Percentiles rank a stretch among this genome's conserved stretches.
Evolutionary conservation across 2,329 filamentous ascomycete genomes (phyloP).

Genomic region (Fusarium decemcellulare): DNA sequence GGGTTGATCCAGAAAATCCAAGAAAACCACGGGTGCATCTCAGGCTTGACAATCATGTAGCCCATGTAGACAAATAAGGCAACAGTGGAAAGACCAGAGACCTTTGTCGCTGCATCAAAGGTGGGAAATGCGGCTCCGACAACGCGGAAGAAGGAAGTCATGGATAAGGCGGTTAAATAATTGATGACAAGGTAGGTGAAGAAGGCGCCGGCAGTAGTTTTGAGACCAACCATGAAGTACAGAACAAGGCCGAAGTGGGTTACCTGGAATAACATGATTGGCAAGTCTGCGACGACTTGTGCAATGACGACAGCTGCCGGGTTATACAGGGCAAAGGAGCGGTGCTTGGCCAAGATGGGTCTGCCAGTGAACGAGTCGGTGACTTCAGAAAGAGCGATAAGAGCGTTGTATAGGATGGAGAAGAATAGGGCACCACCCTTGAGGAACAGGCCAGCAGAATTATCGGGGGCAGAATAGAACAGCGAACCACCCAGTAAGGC

Average conservation of each 20-base stretch:
- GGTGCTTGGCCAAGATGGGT: conserved; percentile 51
- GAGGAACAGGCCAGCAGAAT: conserved; percentile 29
- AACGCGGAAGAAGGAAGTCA: conserved; percentile 73
- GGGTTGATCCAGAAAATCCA: conserved; percentile 77
- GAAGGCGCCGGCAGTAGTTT: conserved; percentile 67
- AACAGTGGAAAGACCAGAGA: conserved; percentile 38
- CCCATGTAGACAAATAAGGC: conserved; percentile 64
- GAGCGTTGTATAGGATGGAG: conserved; percentile 38
- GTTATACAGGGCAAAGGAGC: conserved; percentile 51
- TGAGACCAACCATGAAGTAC: conserved; percentile 77
- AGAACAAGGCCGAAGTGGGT: conserved; percentile 60
- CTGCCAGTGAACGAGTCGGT: conserved; percentile 45
- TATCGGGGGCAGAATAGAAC: conserved; percentile 29
- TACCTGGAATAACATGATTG: conserved; percentile 35
- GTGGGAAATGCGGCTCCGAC: conserved; percentile 42
- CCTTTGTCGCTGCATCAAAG: conserved; percentile 41
- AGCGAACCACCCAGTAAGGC: conserved; percentile 33
- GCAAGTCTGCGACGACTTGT: conserved; percentile 34
- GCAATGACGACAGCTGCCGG: conserved; percentile 44
- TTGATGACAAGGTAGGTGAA: conserved; percentile 62
- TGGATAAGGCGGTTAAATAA: conserved; percentile 69
- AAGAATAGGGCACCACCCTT: conserved; percentile 33
- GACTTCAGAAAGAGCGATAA: conserved; percentile 39
- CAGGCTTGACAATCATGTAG: conserved; percentile 55
- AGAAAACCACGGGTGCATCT: conserved; percentile 66